Evolutionary conservation across 1,139 yeast species (phyloP).

Genomic region (Geotrichum fermentans): DNA sequence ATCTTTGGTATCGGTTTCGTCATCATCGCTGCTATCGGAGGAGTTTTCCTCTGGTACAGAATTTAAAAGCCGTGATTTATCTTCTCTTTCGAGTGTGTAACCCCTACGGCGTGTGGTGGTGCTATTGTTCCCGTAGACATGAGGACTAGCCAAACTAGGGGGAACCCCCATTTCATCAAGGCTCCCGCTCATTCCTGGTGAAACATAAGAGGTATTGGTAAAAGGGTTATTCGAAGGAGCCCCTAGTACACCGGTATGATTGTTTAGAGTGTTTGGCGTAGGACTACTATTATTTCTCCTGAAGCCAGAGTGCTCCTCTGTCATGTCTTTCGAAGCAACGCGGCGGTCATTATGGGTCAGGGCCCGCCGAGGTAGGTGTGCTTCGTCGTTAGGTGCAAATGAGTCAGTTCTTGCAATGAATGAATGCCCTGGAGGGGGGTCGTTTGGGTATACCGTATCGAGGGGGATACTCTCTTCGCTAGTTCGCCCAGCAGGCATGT

Average conservation of each 20-base stretch:
- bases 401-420: not conserved
- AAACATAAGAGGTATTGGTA: no score
- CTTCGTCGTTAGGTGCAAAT: conserved; percentile 8
- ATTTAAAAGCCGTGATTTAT: conserved; percentile 15
- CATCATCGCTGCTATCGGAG: conserved; percentile 12
- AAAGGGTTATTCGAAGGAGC: no score
- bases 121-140: conserved; percentile 4
- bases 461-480: not conserved
- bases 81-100: not conserved
- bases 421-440: not conserved
- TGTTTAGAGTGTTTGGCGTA: no score
- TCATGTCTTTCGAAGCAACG: no score
- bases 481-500: not conserved
- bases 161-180: not conserved
- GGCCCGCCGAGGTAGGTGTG: not conserved
- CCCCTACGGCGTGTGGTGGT: not conserved
- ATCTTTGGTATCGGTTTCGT: conserved; percentile 30
- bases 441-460: not conserved
- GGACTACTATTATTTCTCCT: no score
- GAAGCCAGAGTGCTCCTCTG: no score
- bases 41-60: conserved; percentile 16
- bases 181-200: no score
- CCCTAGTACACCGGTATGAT: no score
- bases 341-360: not conserved
- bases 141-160: not conserved